Evolutionary conservation across 176 grass and related monocot species (phyloP), one percentile per base, ranked within the genome.

Genomic region (Luzula sylvatica): DNA sequence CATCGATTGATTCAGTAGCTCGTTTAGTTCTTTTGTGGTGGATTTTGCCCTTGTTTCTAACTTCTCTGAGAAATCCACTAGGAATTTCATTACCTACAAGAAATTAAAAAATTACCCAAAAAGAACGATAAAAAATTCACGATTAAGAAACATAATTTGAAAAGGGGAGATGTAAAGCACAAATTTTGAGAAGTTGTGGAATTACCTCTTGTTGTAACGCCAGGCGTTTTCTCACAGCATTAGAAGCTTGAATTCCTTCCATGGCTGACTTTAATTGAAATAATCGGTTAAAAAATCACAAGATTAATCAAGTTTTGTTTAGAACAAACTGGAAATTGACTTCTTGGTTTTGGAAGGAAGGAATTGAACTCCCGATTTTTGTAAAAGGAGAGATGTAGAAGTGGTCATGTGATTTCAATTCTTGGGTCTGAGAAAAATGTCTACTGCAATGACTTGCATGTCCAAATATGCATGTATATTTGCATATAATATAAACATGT

Each of bases 61-160:
- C 72, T 66, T 74, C 19, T 84, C 72, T 5, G 86, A 84, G 42
- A 92, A 92, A 15, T 71, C 65, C 32, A 45, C 23, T 20, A 92
- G 30, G 76, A 72, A 92, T 50, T 65, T 81, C 40, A 84, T 69
- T 19, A 84, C 76, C 80, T 83, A 56, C 5, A 63, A 15, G 15
- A 42, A 58, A 53, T 18, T 15, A 11, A 53, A 64, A 45, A 56
- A 38, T 29, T 47, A n/a, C n/a, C n/a, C n/a, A n/a, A n/a, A 7
- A 15, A 74, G 30, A 47, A 49, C 28, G 43, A 11, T 46, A 47
- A 46, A 48, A 46, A 25, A 47, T 63, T 45, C 14, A 45, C 40
- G 40, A 45, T 45, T 45, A 45, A 14, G 40, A 45, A 3, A 20
- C 13, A 13, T 26, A 68, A 52, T 38, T 38, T 3, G n/a, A n/a